Evolutionary conservation across 139 green algal genomes (phyloP), one percentile per base, ranked within the genome.

Genomic region (Tetraselmis striata): DNA sequence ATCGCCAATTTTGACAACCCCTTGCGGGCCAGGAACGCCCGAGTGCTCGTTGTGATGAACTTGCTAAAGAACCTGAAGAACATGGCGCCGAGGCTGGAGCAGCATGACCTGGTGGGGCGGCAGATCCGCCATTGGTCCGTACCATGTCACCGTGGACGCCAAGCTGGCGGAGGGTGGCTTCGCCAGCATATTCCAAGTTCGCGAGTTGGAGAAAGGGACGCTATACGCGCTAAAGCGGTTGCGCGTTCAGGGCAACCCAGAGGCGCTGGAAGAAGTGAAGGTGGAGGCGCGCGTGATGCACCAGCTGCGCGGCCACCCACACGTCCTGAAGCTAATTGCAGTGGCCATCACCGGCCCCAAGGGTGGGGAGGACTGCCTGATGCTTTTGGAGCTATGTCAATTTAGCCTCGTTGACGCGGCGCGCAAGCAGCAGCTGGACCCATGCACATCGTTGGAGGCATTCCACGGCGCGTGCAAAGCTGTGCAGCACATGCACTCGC

Each of bases 171-270:
- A 92, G 59, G 92, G 92, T 11, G 90, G 88, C 28, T 95, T 93
- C 82, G 87, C 90, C 1, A 90, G 83, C 75, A 93, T 97, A 25
- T 97, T 96, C 83, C 84, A 86, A 22, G 90, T 80, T 23, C 58
- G 30, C 0, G 85, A 91, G n/a, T n/a, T 75, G 2, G 32, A 80
- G 28, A 84, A 5, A 78, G 59, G 18, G 92, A 95, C 77, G 11
- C 59, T 79, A 0, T 95, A 89, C 76, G 94, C 94, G 0, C 86
- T 98, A 0, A 97, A 98, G 84, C 94, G 97, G 81, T 87, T 95
- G 32, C 84, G 89, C 5, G 77, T 97, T 28, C 79, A 31, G 27
- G 90, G 84, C 1, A 90, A 95, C 29, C 45, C 59, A 0, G 89
- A 95, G n/a, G 80, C 86, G 0, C 85, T 92, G 2, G 59, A 30